These are phyloP conservation scores for Anthracocystis panici-leucophaei DNA, from an alignment of 1,284 basidiomycete genomes.

Conservation along the genomic window DNA sequence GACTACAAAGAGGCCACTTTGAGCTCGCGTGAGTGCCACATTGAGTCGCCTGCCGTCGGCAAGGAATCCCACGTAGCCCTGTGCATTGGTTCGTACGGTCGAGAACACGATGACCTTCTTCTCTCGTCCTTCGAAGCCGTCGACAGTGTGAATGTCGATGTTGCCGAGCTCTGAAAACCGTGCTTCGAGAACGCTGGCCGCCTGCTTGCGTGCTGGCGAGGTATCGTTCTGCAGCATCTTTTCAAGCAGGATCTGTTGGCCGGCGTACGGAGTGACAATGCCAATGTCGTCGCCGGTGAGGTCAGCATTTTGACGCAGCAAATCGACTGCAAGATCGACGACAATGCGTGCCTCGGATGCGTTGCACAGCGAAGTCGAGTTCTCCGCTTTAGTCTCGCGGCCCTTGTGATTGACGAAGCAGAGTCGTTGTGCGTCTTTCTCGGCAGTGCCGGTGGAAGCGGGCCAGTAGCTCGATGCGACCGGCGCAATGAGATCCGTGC, in stretches of 20 bases:
- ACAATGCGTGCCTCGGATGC: constrained; percentile 54
- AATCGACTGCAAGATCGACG: constrained; percentile 66
- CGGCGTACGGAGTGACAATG: constrained; percentile 65
- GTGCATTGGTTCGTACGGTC: constrained; percentile 79
- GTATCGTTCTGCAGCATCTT: constrained; percentile 55
- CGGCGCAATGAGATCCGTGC: constrained; percentile 46
- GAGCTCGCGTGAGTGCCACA: constrained; percentile 93
- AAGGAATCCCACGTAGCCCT: constrained; percentile 86
- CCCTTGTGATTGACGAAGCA: constrained; percentile 56
- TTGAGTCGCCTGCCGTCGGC: constrained; percentile 96
- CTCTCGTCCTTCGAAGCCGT: constrained; percentile 94
- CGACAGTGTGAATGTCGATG: constrained; percentile 93
- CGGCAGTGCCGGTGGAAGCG: background rate
- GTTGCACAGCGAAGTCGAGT: constrained; percentile 59
- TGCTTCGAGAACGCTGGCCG: constrained; percentile 11
- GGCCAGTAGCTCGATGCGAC: constrained; percentile 52
- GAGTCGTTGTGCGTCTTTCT: constrained; percentile 20
- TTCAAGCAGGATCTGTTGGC: constrained; percentile 58
- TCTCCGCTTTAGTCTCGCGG: constrained; percentile 49
- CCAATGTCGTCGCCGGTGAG: constrained; percentile 62
- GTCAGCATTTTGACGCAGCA: constrained; percentile 54
- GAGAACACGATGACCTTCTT: constrained; percentile 95
- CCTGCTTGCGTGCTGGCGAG: constrained; percentile 29
- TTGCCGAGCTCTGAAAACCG: constrained; percentile 62
- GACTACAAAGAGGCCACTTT: constrained; percentile 88